Base-by-base conservation (phyloP, 2,329 filamentous ascomycete genomes). In the Aspergillus sergii region DNA sequence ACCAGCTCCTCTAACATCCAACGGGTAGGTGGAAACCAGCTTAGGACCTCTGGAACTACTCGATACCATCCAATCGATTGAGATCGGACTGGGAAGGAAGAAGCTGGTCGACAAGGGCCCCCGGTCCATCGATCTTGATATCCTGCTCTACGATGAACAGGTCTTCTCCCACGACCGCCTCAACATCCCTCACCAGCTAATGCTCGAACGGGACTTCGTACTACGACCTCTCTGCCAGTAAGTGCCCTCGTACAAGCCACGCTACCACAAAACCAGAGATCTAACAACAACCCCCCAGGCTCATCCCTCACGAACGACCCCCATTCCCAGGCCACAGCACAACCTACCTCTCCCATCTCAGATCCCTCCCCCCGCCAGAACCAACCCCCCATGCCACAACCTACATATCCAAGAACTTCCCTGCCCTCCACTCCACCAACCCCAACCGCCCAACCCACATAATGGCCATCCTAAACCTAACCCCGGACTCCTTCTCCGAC, bases 401-500 rank as follows among this genome's bases (percentile, higher is more conserved):
- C 4, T 73, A 76, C 32, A 71, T 82, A 61, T 76, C 76, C 9
- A 65, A 73, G 23, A 57, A 62, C 28, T 71, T 85, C 43, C 77
- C 83, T 12, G 81, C 87, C 1, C 79, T 95, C 45, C 86, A 86
- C 57, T 84, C 91, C 21, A 79, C 84, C 8, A 82, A 84, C 64
- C 76, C 81, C 0, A 74, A 72, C 53, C 86, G 89, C 55, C 83
- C 81, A 59, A 97, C 94, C 0, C 87, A 88, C 53, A 80, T 97
- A 69, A 99, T 99, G 95, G 92, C 91, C 60, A 96, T 99, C 67
- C 83, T 98, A 53, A 99, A 99, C 78, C 81, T 96, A 58, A 98
- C 95, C 0, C 94, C 94, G 0, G 94, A 99, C 79, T 98, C 94
- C 11, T 99, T 99, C 81, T 98, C 94, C 1, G 94, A 98, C 74